phyloP scores from a whole-genome alignment of 805 yeast genomes.

The Saturnispora dispora region DNA sequence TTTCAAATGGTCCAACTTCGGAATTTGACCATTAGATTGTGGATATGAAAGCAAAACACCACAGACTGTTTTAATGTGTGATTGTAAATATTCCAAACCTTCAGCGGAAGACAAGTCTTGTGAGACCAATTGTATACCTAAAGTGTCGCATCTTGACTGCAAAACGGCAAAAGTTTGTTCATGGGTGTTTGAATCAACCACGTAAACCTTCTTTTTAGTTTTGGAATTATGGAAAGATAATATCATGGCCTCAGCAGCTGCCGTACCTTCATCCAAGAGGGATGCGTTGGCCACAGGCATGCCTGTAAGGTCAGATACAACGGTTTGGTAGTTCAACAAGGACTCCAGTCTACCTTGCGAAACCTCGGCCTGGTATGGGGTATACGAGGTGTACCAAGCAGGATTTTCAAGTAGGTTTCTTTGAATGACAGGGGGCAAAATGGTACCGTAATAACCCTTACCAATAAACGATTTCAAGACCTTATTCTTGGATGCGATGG shows the following conservation, averaged over 20 bases:
- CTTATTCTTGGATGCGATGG: slow-evolving; percentile 68
- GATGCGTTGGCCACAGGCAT: slow-evolving; percentile 94
- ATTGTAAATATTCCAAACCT: slow-evolving; percentile 29
- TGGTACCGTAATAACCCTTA: slow-evolving; percentile 88
- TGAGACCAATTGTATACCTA: slow-evolving; percentile 55
- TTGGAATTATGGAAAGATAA: slow-evolving; percentile 59
- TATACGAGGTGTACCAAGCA: slow-evolving; percentile 97
- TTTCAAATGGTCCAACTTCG: slow-evolving; percentile 38
- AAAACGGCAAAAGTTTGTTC: slow-evolving; percentile 82
- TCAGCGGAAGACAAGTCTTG: slow-evolving; percentile 41
- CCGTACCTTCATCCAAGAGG: slow-evolving; percentile 90
- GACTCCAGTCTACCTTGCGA: slow-evolving; percentile 94
- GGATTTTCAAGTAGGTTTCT: slow-evolving; percentile 89
- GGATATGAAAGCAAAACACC: slow-evolving; percentile 92
- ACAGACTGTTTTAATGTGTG: slow-evolving; percentile 37
- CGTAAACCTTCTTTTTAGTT: slow-evolving; percentile 59
- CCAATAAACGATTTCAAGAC: slow-evolving; percentile 76
- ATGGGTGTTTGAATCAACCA: slow-evolving; percentile 69
- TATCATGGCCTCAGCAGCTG: slow-evolving; percentile 96
- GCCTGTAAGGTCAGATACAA: slow-evolving; percentile 84
- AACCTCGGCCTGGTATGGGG: slow-evolving; percentile 97
- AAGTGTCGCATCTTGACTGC: slow-evolving; percentile 66
- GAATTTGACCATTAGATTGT: slow-evolving; percentile 67
- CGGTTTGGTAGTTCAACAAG: slow-evolving; percentile 85
- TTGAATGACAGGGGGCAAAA: slow-evolving; percentile 84